Percentiles rank a stretch among this genome's conserved stretches.
These are phyloP conservation scores for Hypoxylon sp. DNA, from an alignment of 2,329 filamentous ascomycete genomes.

Conservation along the genomic window DNA sequence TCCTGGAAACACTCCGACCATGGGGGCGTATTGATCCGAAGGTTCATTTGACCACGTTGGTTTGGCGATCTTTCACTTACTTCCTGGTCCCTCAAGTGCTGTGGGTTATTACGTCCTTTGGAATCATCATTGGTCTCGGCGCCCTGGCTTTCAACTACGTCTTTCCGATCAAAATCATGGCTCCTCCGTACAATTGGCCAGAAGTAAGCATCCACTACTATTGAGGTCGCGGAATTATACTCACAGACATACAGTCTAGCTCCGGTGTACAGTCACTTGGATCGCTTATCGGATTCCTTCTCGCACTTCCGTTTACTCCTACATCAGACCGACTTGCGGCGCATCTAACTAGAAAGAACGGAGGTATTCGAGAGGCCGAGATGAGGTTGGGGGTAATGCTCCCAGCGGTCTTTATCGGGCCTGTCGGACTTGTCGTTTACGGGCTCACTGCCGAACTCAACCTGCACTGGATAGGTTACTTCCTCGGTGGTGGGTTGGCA, in stretches of 20 bases:
- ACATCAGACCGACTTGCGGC: conserved; percentile 51
- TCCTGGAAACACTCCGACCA: conserved; percentile 50
- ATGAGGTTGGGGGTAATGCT: conserved; percentile 52
- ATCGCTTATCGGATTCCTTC: conserved; percentile 49
- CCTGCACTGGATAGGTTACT: conserved; percentile 57
- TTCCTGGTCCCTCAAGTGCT: conserved; percentile 55
- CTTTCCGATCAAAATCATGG: conserved; percentile 55
- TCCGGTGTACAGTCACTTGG: conserved; percentile 46
- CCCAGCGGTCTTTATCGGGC: conserved; percentile 47
- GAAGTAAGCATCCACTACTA: conserved; percentile 40
- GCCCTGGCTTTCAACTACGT: conserved; percentile 57
- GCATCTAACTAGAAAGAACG: conserved; percentile 50
- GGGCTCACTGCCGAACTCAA: conserved; percentile 49
- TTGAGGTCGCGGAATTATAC: not conserved
- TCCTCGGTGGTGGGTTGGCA: conserved; percentile 58
- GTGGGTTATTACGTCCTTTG: conserved; percentile 57
- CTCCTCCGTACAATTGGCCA: conserved; percentile 54
- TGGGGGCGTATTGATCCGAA: conserved; percentile 51
- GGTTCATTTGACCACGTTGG: conserved; percentile 51
- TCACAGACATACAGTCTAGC: conserved; percentile 37
- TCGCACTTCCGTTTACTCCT: conserved; percentile 49
- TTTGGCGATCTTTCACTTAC: conserved; percentile 54
- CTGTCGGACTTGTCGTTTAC: conserved; percentile 51
- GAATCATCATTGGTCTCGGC: conserved; percentile 56
- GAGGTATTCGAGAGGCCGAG: conserved; percentile 54